Evolutionary conservation across 2,329 filamentous ascomycete species (phyloP).

Genomic region (Fusarium bactridioides): DNA sequence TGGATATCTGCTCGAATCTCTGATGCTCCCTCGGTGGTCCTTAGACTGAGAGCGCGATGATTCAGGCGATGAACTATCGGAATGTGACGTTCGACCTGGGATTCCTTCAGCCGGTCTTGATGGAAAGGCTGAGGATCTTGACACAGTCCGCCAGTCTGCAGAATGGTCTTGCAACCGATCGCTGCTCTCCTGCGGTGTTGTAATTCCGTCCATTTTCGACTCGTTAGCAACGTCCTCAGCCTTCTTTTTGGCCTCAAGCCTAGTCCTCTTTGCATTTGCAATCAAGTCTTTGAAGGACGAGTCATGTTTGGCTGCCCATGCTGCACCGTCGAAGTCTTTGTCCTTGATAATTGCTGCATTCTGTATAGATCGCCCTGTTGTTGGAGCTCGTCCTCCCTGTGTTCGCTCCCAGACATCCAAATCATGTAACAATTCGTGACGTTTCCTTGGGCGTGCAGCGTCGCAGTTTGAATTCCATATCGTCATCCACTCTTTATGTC

Average conservation of each 20-base stretch:
- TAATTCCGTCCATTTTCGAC: background rate
- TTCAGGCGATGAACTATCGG: background rate
- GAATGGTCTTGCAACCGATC: background rate
- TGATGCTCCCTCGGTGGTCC: background rate
- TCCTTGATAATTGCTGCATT: constrained; percentile 68
- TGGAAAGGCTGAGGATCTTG: background rate
- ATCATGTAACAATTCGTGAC: constrained; percentile 77
- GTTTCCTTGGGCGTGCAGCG: constrained; percentile 74
- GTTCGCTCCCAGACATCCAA: constrained; percentile 88
- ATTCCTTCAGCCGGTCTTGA: background rate
- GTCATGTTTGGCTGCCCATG: constrained; percentile 78
- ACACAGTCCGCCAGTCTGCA: background rate
- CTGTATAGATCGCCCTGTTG: constrained; percentile 48
- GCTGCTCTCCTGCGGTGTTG: background rate
- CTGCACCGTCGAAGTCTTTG: constrained; percentile 85
- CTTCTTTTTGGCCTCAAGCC: constrained; percentile 49
- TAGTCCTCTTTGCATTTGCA: constrained; percentile 72
- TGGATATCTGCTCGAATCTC: background rate
- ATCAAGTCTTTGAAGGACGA: constrained; percentile 82
- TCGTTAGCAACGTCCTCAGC: constrained; percentile 28
- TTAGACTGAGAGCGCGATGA: background rate
- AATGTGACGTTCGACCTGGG: background rate
- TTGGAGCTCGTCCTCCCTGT: constrained; percentile 69
- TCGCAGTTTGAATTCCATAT: constrained; percentile 98
- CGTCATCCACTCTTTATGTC: constrained; percentile 94